Base-by-base conservation (phyloP, 2,329 filamentous ascomycete species). In the Epichloe glyceriae region DNA sequence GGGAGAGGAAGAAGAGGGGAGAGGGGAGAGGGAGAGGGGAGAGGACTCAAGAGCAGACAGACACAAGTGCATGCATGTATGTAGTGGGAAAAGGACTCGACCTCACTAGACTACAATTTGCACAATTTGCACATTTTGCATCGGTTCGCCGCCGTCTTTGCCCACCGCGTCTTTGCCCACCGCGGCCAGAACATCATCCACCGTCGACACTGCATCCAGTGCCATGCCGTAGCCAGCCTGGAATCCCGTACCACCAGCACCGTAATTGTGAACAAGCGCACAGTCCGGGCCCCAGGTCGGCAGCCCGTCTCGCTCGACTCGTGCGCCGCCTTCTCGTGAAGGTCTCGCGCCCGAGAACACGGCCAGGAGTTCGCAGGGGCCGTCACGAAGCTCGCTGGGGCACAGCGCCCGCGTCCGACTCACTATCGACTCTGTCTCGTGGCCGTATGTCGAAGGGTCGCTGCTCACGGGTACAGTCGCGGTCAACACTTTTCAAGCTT, bases 201-300 rank as follows among this genome's bases (percentile, higher is more conserved):
- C 58, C 12, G 53, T 52, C n/a, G 49, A 46, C 10, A 68, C 64
- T 0, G 67, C 61, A 37, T 69, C 67, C 19, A 64, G 15, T 0
- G 68, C 66, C 67, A 69, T 69, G 5, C 66, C 67, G 39, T 65
- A 69, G 4, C 67, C 67, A 3, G 71, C 70, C 47, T 73, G 70
- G 53, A 69, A 73, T 0, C 70, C 71, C 2, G 70, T 70, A 10
- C 70, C 70, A 1, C 70, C 69, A 5, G 70, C 70, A 5, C 71
- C 71, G 53, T 74, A 72, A 49, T 71, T 71, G 54, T 71, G 70
- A 3, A 72, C 64, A 11, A 68, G 44, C 0, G 53, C 50, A 1
- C 59, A 55, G 15, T 55, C 54, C 39, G 58, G 33, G 5, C 60
- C 63, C 2, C 50, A 51, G 3, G 67, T 55, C 0, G 50, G 19